These are phyloP conservation scores for Talaromyces atroroseus DNA, from an alignment of 2,329 filamentous ascomycete genomes.

Conservation along the genomic window DNA sequence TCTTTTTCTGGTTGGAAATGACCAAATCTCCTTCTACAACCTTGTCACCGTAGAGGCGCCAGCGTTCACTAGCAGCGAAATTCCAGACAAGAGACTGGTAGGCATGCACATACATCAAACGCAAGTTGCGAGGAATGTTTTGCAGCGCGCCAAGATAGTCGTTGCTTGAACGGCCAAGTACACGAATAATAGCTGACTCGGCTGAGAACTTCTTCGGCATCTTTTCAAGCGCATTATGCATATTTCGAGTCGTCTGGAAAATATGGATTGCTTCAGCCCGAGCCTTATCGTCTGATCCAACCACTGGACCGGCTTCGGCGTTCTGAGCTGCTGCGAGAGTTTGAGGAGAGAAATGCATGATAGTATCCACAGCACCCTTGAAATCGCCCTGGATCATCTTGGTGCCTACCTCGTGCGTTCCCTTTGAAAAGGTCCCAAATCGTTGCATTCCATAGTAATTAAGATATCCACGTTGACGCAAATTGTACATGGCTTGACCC, in stretches of 20 bases:
- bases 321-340: conserved; percentile 54
- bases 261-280: conserved; percentile 73
- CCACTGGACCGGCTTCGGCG: conserved; percentile 41
- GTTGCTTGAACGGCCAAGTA: conserved; percentile 54
- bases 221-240: conserved; percentile 56
- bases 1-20: conserved; percentile 51
- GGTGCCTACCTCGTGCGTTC: conserved; percentile 79
- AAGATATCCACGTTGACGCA: conserved; percentile 75
- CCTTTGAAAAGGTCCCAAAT: conserved; percentile 81
- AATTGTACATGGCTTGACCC: conserved; percentile 57
- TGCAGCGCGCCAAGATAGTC: conserved; percentile 80
- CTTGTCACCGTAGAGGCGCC: conserved; percentile 64
- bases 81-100: conserved; percentile 98
- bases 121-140: conserved; percentile 72
- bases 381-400: conserved; percentile 79
- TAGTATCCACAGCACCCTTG: conserved; percentile 69
- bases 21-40: conserved; percentile 85
- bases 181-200: conserved; percentile 71
- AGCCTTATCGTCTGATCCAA: conserved; percentile 68
- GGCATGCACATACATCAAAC: conserved; percentile 93
- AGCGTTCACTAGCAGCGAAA: conserved; percentile 71
- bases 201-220: conserved; percentile 78
- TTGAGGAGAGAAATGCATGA: conserved; percentile 66
- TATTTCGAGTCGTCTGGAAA: conserved; percentile 60
- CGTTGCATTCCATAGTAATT: conserved; percentile 98